A percentile compares a stretch with the other conserved stretches of the same genome.
These are phyloP conservation scores for Saxispiralis lemnorum DNA, from an alignment of 495 filamentous ascomycete species.

Conservation along the genomic window DNA sequence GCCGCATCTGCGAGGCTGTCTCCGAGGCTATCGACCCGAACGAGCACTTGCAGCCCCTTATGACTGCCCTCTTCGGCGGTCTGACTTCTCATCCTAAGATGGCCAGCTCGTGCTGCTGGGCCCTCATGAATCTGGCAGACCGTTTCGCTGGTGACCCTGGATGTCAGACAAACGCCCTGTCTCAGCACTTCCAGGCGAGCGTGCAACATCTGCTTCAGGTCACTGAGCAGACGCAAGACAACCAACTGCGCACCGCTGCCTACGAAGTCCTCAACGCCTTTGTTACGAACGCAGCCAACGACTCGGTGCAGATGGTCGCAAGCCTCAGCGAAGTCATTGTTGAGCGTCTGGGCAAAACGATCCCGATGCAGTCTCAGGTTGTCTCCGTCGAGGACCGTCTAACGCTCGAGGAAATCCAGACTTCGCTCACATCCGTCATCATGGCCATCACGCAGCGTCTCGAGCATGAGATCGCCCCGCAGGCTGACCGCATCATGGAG, in stretches of 20 bases:
- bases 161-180: slow-evolving; percentile 62
- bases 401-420: slow-evolving; percentile 92
- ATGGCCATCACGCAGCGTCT: slow-evolving; percentile 82
- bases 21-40: slow-evolving; percentile 72
- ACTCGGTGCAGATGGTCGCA: slow-evolving; percentile 65
- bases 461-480: slow-evolving; percentile 77
- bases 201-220: slow-evolving; percentile 67
- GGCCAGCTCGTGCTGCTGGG: slow-evolving; percentile 96
- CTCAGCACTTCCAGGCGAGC: slow-evolving; percentile 83
- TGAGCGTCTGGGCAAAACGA: slow-evolving; percentile 73
- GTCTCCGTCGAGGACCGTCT: slow-evolving; percentile 92
- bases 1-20: slow-evolving; percentile 82
- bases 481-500: slow-evolving; percentile 85
- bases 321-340: slow-evolving; percentile 67
- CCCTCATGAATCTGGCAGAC: slow-evolving; percentile 94
- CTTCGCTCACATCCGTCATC: slow-evolving; percentile 75
- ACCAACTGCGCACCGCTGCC: slow-evolving; percentile 88
- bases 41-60: slow-evolving; percentile 63
- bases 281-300: slow-evolving; percentile 71
- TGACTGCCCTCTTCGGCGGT: slow-evolving; percentile 76
- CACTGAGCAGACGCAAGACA: slow-evolving; percentile 53
- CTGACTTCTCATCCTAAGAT: slow-evolving; percentile 87
- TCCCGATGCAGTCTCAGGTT: slow-evolving; percentile 81
- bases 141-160: slow-evolving; percentile 74
- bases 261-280: slow-evolving; percentile 94